Evolutionary conservation across 345 rosid species (phyloP), one percentile per base, ranked within the genome.

Genomic region (Linum tenue): DNA sequence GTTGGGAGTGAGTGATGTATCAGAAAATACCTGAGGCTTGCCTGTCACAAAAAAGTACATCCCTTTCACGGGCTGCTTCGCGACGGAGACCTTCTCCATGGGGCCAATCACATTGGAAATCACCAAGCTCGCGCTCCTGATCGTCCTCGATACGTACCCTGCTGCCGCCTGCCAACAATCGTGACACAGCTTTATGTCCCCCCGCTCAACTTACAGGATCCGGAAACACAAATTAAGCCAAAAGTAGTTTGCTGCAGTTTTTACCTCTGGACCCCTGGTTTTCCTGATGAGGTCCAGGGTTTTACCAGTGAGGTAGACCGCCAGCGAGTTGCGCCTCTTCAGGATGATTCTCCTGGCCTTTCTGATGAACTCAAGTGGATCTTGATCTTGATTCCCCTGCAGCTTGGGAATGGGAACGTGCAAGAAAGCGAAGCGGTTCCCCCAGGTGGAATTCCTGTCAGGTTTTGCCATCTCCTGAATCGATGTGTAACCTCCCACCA

Each of bases 211-310:
- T 44, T 14, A 44, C 12, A 14, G 51, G 51, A 44, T 44, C 10
- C 7, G 12, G 51, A 44, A 44, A 44, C 51, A 7, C 12, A 14
- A 7, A 8, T 7, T 14, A 44, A 44, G 31, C 31, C 31, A 22
- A n/a, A n/a, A 14, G 7, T 44, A 44, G 8, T 44, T 44, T 42
- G 5, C 9, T 4, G 7, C 9, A 42, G 9, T 4, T 42, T 42
- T 42, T 76, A 81, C 85, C 82, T 81, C 79, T 1, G 83, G 77
- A 37, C 85, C 81, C 66, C 62, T 77, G 44, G 68, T 51, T 62
- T 74, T 76, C 70, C 79, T 63, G 51, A 75, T 11, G 22, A 66
- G 38, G 41, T 79, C 81, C 0, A 78, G 74, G 35, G 74, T 74
- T 63, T 42, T 69, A 35, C 77, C 81, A 16, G 82, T 76, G 51